Conservation (phyloP, 2,329 filamentous ascomycete species). For the Penicillium glabrum region DNA sequence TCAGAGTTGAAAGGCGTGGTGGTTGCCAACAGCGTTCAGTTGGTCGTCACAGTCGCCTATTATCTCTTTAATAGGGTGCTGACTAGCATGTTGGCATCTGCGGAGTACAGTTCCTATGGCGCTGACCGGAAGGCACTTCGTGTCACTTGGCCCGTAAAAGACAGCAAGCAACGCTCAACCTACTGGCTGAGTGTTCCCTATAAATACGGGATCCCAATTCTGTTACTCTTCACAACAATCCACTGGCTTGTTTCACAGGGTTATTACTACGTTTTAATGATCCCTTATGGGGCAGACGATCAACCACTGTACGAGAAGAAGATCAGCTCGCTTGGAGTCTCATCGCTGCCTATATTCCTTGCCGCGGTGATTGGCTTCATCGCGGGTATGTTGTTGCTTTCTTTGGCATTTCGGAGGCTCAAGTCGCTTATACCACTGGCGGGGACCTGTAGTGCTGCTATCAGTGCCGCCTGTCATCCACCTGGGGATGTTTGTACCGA, state of each 20-base stretch:
- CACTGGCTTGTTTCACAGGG: conserved; percentile 52
- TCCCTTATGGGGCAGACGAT: conserved; percentile 14
- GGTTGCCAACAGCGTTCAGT: conserved; percentile 15
- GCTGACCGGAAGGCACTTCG: conserved; percentile 40
- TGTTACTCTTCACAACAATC: conserved; percentile 33
- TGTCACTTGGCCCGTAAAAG: conserved; percentile 39
- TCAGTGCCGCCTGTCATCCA: conserved; percentile 28
- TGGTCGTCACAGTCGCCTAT: conserved; percentile 35
- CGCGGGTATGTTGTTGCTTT: conserved; percentile 9
- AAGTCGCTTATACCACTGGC: conserved; percentile 29
- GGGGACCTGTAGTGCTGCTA: conserved; percentile 29
- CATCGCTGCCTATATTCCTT: conserved; percentile 4
- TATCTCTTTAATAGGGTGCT: conserved; percentile 35
- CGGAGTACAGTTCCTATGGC: conserved; percentile 51
- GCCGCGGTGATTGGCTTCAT: conserved; percentile 1
- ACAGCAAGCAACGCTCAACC: conserved; percentile 42
- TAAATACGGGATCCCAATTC: conserved; percentile 31
- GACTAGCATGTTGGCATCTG: conserved; percentile 48
- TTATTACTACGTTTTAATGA: conserved; percentile 42
- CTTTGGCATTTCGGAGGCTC: conserved; percentile 14
- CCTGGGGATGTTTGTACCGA: not conserved
- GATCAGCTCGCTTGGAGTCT: conserved; percentile 5
- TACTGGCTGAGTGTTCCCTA: conserved; percentile 48
- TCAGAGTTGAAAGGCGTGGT: not conserved
- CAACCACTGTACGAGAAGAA: not conserved